Conservation (phyloP, 1,139 yeast genomes). For the Pichia inconspicua region DNA sequence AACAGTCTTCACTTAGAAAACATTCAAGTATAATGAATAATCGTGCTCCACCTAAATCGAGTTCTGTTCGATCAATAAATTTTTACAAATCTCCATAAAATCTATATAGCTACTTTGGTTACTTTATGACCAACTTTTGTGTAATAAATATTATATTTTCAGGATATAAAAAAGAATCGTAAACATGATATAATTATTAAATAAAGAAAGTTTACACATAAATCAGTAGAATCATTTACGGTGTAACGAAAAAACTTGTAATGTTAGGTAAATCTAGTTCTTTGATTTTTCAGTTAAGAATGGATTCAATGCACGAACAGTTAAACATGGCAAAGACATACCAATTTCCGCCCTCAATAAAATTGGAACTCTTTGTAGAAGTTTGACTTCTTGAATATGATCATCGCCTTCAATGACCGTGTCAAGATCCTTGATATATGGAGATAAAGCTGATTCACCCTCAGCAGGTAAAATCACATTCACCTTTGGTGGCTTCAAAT, state of each 20-base stretch:
- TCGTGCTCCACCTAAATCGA: neutral
- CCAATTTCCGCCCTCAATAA: conserved; percentile 87
- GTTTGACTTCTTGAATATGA: conserved; percentile 71
- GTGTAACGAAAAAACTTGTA: no score
- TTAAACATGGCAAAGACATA: conserved; percentile 89
- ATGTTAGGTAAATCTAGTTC: neutral
- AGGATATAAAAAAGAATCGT: neutral
- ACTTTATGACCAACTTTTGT: no score
- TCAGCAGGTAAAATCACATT: conserved; percentile 31
- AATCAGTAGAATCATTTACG: no score
- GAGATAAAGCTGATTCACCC: conserved; percentile 37
- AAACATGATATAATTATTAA: neutral
- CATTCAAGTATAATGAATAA: neutral
- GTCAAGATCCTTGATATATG: conserved; percentile 48
- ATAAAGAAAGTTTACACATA: neutral
- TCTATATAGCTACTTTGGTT: no score
- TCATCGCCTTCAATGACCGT: conserved; percentile 57
- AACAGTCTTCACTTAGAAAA: conserved; percentile 7
- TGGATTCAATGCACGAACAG: conserved; percentile 91
- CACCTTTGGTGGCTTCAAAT: conserved; percentile 47
- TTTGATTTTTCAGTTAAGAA: conserved; percentile 31
- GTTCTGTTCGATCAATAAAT: neutral
- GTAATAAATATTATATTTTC: neutral
- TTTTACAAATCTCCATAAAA: neutral
- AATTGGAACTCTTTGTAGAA: conserved; percentile 73